Evolutionary conservation across 441 rosid species (phyloP), one percentile per base, ranked within the genome.

Genomic region (Francoa sonchifolia): DNA sequence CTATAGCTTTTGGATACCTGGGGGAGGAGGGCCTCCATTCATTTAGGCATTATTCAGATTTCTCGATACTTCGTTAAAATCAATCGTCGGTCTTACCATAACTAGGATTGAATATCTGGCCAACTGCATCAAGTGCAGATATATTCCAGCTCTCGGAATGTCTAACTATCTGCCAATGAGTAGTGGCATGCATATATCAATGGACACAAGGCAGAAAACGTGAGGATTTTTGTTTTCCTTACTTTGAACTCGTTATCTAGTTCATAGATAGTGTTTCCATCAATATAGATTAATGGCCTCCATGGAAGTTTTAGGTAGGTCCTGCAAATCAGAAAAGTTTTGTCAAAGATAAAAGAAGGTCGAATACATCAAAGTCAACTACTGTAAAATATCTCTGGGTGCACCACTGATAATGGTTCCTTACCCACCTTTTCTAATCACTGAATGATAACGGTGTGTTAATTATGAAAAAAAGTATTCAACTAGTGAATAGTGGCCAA

Each of bases 91-190:
- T 33, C 27, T 48, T 38, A 32, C 55, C 54, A 44, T 27, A 33
- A 40, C 47, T 44, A 19, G 79, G 61, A 44, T 73, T 74, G 62
- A 88, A 76, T 46, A 88, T 74, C 71, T 88, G 95, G 45, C 65
- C 67, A 35, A 84, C 33, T 43, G 94, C 97, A 71, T 73, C 73
- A 0, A 76, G 29, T 42, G 94, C 94, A 33, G 95, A 67, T 30
- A 76, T 67, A 59, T 68, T 56, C 95, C 97, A 84, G 52, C 75
- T 71, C 76, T 88, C 97, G 1, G 74, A 63, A 67, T 88, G 93
- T 69, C 66, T 61, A 22, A 68, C 63, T 45, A 88, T 76, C 97
- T 78, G 68, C 30, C 21, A 37, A 37, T 26, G 17, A 19, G 27
- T 10, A 19, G 33, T 19, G 23, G 38, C 33, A 44, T 14, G 9